These are phyloP conservation scores for Scheffersomyces segobiensis DNA, from an alignment of 1,139 yeast genomes.

Conservation along the genomic window DNA sequence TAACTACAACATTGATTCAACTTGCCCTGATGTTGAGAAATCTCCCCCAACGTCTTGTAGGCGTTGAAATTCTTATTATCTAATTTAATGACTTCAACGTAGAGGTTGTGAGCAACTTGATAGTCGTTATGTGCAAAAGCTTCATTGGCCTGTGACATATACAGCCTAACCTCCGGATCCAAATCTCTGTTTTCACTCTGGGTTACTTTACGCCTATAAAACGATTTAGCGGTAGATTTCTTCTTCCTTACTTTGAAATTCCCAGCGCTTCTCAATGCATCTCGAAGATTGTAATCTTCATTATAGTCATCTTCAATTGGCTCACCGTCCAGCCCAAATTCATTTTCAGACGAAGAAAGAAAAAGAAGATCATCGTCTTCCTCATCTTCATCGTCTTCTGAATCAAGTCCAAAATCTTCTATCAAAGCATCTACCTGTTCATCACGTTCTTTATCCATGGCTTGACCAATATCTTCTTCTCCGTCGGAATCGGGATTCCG, in stretches of 20 bases:
- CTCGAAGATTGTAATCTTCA: constrained; percentile 52
- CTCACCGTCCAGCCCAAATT: constrained; percentile 21
- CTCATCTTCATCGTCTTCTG: constrained; percentile 18
- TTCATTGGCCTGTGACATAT: constrained; percentile 74
- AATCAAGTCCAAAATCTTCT: constrained; percentile 9
- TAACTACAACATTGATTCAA: constrained; percentile 73
- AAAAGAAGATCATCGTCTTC: constrained; percentile 16
- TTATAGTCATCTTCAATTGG: constrained; percentile 38
- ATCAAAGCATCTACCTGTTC: constrained; percentile 1
- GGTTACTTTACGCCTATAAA: constrained; percentile 35
- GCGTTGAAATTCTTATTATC: constrained; percentile 83
- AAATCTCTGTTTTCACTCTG: constrained; percentile 45
- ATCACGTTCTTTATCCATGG: constrained; percentile 1
- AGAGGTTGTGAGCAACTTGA: constrained; percentile 63
- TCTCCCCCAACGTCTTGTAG: constrained; percentile 82
- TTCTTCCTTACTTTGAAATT: constrained; percentile 55
- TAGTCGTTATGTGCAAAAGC: constrained; percentile 70
- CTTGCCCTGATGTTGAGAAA: constrained; percentile 68
- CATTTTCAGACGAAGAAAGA: constrained; percentile 23
- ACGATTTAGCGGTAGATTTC: constrained; percentile 26
- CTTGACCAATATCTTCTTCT: constrained; percentile 6
- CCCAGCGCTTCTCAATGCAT: constrained; percentile 64
- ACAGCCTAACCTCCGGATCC: constrained; percentile 69
- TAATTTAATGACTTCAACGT: constrained; percentile 70
- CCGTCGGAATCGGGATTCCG: constrained; percentile 3